Base-by-base conservation (phyloP, 2,329 filamentous ascomycete species). In the Orbilia oligospora region DNA sequence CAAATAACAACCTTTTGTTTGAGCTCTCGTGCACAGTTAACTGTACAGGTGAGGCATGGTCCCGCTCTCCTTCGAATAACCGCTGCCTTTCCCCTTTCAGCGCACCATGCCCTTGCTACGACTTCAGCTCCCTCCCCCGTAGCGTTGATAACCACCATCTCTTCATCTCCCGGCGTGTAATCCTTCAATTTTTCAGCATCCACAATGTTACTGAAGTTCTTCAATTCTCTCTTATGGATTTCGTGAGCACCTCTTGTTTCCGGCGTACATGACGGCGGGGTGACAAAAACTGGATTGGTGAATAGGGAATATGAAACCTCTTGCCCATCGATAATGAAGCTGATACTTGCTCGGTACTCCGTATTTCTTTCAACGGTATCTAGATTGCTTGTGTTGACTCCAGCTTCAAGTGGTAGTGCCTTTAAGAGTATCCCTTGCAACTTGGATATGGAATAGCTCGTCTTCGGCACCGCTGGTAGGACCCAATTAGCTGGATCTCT, bases 211-310 rank as follows among this genome's bases (percentile, higher is more conserved):
- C 22, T 18, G 10, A 56, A 67, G 5, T 51, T 30, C 18, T 27
- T n/a, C 16, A 58, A 6, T 22, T 73, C 70, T 18, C 61, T 51
- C n/a, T 49, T 61, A 18, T 73, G 70, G 24, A 73, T n/a, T 33
- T 73, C 51, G 16, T 73, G 70, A 16, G 22, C 24, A 14, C 61
- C 48, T 9, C 38, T 66, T 0, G 55, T 36, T 5, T 46, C 65
- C 55, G 49, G 18, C 5, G 22, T 64, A 49, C 72, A 77, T 4
- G 58, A 24, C 3, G 66, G 72, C 6, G 67, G 66, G 16, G 58
- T 44, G n/a, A 56, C 72, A 38, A 77, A 77, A 14, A 71, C 68
- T 22, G 72, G 72, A 20, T 71, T 77, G 24, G 66, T 71, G 72
- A 66, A 77, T 36, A 77, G 16, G 18, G 49, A 56, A 22, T 71